Base-by-base conservation (phyloP, 2,329 filamentous ascomycete genomes). In the Fusarium proliferatum region DNA sequence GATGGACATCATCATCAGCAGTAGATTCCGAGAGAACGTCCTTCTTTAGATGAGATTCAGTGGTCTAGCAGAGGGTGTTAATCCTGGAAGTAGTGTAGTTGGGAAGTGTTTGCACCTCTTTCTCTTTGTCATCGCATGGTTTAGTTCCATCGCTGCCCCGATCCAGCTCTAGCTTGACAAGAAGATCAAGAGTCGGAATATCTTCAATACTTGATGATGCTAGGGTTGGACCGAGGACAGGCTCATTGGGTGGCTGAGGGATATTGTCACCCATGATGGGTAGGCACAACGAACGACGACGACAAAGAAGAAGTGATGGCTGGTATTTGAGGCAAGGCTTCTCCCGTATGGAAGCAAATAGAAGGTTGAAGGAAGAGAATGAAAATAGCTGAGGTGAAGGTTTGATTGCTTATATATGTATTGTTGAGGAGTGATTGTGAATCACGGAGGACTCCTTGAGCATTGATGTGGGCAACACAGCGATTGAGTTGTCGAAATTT, bases 61-160 rank as follows among this genome's bases (percentile, higher is more conserved):
- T 41, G 30, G 38, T 19, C 38, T 64, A 30, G 9, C 13, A 59
- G 38, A 52, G 34, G 12, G 5, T 33, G 49, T 73, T 42, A 62
- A 41, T 23, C 7, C n/a, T 36, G 16, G 30, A 6, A 13, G 21
- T 26, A 56, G 64, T 62, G 30, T 57, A 39, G 53, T 8, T 48
- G 43, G 9, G 9, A 55, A 39, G 19, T 51, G 36, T 30, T 28
- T 53, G 43, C 52, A 73, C 71, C 62, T 72, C 46, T 39, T 15
- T 11, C 23, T 58, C 46, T 42, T 62, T 53, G 15, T 30, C 28
- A 12, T 39, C 13, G 11, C 41, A n/a, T 36, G 38, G 11, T n/a
- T 10, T 6, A 17, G 26, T 12, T 16, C n/a, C 21, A 21, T 58
- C 16, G 4, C 26, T 33, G 15, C 39, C 19, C 38, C 39, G 23